These are phyloP conservation scores for Tricharina praecox DNA, from an alignment of 495 filamentous ascomycete species.

Conservation along the genomic window DNA sequence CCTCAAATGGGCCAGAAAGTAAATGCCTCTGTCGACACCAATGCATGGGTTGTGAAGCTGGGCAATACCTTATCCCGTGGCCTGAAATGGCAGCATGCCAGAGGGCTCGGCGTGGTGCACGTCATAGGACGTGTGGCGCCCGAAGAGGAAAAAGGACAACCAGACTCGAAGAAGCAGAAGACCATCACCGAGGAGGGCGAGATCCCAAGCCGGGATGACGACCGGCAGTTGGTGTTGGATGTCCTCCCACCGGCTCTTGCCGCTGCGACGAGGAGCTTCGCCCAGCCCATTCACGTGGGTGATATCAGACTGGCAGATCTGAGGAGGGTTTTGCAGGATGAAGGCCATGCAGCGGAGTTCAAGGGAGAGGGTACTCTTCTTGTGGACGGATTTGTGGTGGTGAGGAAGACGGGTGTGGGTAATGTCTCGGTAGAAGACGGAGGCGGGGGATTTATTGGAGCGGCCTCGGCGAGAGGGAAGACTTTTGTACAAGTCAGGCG, in stretches of 20 bases:
- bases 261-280: slow-evolving; percentile 55
- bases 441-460: slow-evolving; percentile 40
- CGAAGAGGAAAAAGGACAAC: slow-evolving; percentile 16
- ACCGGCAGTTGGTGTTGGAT: slow-evolving; percentile 49
- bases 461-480: slow-evolving; percentile 28
- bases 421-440: slow-evolving; percentile 64
- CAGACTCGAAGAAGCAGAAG: slow-evolving; percentile 46
- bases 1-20: slow-evolving; percentile 52
- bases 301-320: slow-evolving; percentile 82
- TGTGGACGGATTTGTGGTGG: slow-evolving; percentile 71
- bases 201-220: slow-evolving; percentile 4
- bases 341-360: slow-evolving; percentile 82
- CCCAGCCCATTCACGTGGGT: slow-evolving; percentile 85
- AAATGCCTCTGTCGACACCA: slow-evolving; percentile 90
- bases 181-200: slow-evolving; percentile 26
- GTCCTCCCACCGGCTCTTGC: slow-evolving; percentile 59
- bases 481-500: slow-evolving; percentile 58
- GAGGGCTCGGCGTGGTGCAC: slow-evolving; percentile 64
- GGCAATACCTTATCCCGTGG: slow-evolving; percentile 63
- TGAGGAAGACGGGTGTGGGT: slow-evolving; percentile 73
- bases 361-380: slow-evolving; percentile 81
- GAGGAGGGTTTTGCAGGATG: slow-evolving; percentile 59
- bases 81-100: slow-evolving; percentile 87
- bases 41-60: slow-evolving; percentile 88
- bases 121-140: slow-evolving; percentile 20